phyloP scores from a whole-genome alignment of 2,329 filamentous ascomycete genomes.

The Karstenula rhodostoma region DNA sequence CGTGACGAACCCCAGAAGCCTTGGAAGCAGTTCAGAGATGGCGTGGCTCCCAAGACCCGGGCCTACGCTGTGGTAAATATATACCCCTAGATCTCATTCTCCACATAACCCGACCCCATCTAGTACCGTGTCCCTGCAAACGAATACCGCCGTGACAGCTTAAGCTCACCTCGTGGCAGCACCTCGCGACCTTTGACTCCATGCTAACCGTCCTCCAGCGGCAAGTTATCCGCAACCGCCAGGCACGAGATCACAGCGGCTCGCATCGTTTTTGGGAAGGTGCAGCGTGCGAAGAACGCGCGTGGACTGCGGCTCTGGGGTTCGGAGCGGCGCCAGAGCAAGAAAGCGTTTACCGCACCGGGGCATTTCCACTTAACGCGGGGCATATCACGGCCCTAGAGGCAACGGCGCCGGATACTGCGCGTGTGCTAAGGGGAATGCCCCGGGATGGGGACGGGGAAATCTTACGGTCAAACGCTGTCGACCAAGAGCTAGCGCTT shows the following conservation, averaged over 20 bases:
- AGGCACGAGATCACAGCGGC: slow-evolving; percentile 1
- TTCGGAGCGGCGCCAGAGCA: not conserved
- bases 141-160: slow-evolving; percentile 1
- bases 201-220: not conserved
- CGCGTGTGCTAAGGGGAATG: slow-evolving; percentile 6
- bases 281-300: not conserved
- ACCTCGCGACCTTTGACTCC: slow-evolving; percentile 2
- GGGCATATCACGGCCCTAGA: not conserved
- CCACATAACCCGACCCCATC: not conserved
- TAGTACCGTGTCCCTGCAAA: not conserved
- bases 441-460: slow-evolving; percentile 5
- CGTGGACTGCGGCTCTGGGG: not conserved
- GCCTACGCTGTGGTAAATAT: not conserved
- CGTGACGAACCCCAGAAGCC: slow-evolving; percentile 10
- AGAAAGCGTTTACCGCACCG: not conserved
- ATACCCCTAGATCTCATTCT: slow-evolving; percentile 5
- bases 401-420: not conserved
- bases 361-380: not conserved
- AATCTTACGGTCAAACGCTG: slow-evolving; percentile 1
- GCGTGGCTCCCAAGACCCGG: slow-evolving; percentile 56
- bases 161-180: slow-evolving; percentile 1
- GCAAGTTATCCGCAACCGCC: slow-evolving; percentile 9
- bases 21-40: slow-evolving; percentile 49
- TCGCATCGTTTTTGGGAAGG: slow-evolving; percentile 8
- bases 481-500: not conserved